These are phyloP conservation scores for Pseudohalonectria lignicola DNA, from an alignment of 2,329 filamentous ascomycete genomes.

Conservation along the genomic window DNA sequence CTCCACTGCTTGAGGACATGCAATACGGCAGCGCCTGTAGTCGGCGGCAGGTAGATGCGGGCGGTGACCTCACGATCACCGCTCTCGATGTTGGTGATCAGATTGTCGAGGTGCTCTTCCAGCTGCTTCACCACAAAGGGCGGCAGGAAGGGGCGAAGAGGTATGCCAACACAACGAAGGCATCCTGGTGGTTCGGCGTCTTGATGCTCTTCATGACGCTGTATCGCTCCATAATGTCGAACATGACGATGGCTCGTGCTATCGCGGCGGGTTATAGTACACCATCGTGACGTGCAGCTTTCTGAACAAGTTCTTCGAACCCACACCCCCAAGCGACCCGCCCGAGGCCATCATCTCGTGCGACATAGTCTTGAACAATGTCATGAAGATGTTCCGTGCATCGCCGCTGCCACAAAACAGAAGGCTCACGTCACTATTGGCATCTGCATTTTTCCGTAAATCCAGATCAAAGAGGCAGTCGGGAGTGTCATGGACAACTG, in stretches of 20 bases:
- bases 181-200: slow-evolving; percentile 3
- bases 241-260: slow-evolving; percentile 12
- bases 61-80: slow-evolving; percentile 3
- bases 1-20: slow-evolving; percentile 7
- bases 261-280: slow-evolving; percentile 12
- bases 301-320: slow-evolving; percentile 2
- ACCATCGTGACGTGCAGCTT: slow-evolving; percentile 12
- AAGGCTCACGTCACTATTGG: slow-evolving; percentile 7
- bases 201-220: slow-evolving; percentile 1
- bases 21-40: slow-evolving; percentile 6
- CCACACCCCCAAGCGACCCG: too few species aligned
- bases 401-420: slow-evolving; percentile 14
- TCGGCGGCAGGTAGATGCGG: slow-evolving; percentile 2
- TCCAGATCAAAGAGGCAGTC: slow-evolving; percentile 6
- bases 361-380: slow-evolving; percentile 7
- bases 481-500: slow-evolving; percentile 9
- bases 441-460: neutral
- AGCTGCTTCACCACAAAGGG: slow-evolving; percentile 9
- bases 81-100: slow-evolving; percentile 8
- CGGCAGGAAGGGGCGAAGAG: slow-evolving; percentile 10
- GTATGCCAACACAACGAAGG: slow-evolving; percentile 10
- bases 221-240: slow-evolving; percentile 7
- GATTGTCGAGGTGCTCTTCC: slow-evolving; percentile 7
- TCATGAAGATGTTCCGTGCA: slow-evolving; percentile 10
- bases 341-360: neutral